phyloP scores from a whole-genome alignment of 202 grass and related monocot species.

The Schoenoplectus tabernaemontani region DNA sequence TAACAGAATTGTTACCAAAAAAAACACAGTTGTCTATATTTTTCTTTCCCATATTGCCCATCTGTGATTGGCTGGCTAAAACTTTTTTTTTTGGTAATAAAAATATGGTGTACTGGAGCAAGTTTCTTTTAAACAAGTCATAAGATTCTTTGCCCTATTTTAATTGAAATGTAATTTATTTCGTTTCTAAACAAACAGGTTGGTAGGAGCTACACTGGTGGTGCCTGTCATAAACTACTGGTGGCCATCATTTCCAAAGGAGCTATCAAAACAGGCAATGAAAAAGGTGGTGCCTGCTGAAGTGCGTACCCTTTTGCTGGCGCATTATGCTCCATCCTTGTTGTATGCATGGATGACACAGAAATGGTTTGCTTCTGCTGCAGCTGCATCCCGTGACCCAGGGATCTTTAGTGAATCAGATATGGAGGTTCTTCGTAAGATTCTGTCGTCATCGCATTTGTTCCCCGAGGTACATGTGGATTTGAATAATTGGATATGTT shows the following conservation, averaged over 20 bases:
- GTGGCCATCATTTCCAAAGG: constrained; percentile 60
- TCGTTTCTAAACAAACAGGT: constrained; percentile 21
- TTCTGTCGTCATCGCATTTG: constrained; percentile 33
- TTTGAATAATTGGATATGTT: background rate
- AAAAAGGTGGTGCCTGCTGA: constrained; percentile 38
- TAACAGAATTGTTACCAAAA: no score
- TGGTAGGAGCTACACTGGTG: constrained; percentile 42
- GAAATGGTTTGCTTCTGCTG: constrained; percentile 48
- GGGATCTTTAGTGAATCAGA: constrained; percentile 49
- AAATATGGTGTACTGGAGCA: no score
- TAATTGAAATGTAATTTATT: background rate
- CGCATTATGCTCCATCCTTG: constrained; percentile 49
- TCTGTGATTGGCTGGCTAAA: no score
- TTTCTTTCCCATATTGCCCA: no score
- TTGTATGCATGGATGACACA: constrained; percentile 65
- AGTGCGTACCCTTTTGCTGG: constrained; percentile 46
- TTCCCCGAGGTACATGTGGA: constrained; percentile 39
- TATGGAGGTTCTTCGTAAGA: constrained; percentile 42
- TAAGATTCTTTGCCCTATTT: background rate
- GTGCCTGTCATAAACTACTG: constrained; percentile 65
- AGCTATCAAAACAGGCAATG: constrained; percentile 35
- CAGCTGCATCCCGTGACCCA: constrained; percentile 21
- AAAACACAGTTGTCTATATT: no score
- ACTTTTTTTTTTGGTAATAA: no score
- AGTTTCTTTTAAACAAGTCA: background rate